Evolutionary conservation across 73 alveolate genomes (phyloP), one percentile per base, ranked within the genome.

Genomic region (Symbiodinium pilosum): DNA sequence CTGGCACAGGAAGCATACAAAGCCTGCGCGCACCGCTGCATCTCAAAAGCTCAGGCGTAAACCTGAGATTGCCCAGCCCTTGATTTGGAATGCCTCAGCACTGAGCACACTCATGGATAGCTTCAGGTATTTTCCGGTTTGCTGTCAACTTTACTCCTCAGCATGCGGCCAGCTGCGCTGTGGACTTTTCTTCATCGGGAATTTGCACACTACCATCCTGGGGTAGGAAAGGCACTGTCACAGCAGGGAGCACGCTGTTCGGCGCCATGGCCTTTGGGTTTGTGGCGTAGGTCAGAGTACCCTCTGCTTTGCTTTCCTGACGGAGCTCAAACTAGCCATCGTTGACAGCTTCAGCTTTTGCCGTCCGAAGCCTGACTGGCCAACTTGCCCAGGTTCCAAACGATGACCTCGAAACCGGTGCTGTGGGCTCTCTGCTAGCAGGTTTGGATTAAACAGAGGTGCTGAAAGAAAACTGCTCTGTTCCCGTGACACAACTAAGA

Each of bases 241-340:
- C 24, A 4, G 81, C 34, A 64, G 4, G 59, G 21, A 47, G 14
- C 59, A 14, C 38, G 39, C 30, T 24, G 39, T 21, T 20, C 75
- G 26, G 81, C 5, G 38, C 41, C 18, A 30, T 43, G 28, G 95
- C 95, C 98, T 92, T 92, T 38, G 98, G 98, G 92, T 92, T 83
- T 9, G 98, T 92, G 83, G 92, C 98, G 34, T 92, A 92, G 39
- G 52, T 92, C 98, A 92, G 44, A 34, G 91, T 69, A 20, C 98
- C 98, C 83, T 92, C 98, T 28, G 98, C 98, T 87, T 92, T 92
- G 98, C 92, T 73, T 16, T 92, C 98, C 98, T 92, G 98, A 43
- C 6, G 24, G 81, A 18, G 41, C n/a, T n/a, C n/a, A n/a, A n/a
- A 14, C 75, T 24, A 18, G 75, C n/a, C n/a, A n/a, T n/a, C n/a